A percentile compares a stretch with the other conserved stretches of the same genome.
phyloP scores from a whole-genome alignment of 2,329 filamentous ascomycete genomes.

The Pseudocercospora crystallina region DNA sequence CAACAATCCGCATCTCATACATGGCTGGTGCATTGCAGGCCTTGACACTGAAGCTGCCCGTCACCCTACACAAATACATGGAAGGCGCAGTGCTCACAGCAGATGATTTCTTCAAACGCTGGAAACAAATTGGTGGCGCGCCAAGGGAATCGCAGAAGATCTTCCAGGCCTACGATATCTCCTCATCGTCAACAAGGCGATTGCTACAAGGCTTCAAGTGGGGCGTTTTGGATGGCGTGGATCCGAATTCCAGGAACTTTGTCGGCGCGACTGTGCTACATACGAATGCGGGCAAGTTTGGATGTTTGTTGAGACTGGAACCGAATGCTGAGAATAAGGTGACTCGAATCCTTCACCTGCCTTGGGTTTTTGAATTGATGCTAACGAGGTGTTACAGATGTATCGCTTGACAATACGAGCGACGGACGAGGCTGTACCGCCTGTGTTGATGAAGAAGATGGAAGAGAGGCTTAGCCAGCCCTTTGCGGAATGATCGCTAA shows the following conservation, averaged over 20 bases:
- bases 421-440: constrained; percentile 85
- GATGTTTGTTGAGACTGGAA: constrained; percentile 88
- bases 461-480: constrained; percentile 70
- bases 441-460: constrained; percentile 79
- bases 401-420: constrained; percentile 90
- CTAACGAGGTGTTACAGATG: constrained; percentile 62
- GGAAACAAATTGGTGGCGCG: constrained; percentile 94
- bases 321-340: constrained; percentile 92
- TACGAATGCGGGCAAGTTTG: constrained; percentile 86
- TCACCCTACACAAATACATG: constrained; percentile 95
- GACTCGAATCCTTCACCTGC: constrained; percentile 41
- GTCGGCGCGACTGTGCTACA: constrained; percentile 87
- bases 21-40: constrained; percentile 91
- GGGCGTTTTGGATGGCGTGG: constrained; percentile 80
- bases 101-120: constrained; percentile 98
- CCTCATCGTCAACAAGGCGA: constrained; percentile 67
- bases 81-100: constrained; percentile 80
- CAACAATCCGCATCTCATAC: constrained; percentile 92
- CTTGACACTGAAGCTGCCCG: constrained; percentile 83
- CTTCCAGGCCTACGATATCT: constrained; percentile 69
- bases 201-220: constrained; percentile 84
- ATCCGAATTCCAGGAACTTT: constrained; percentile 90
- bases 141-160: constrained; percentile 86
- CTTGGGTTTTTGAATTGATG: not conserved
- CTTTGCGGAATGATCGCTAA: constrained; percentile 24